These are phyloP conservation scores for Ophiognomonia clavigignenti-juglandacearum DNA, from an alignment of 2,329 filamentous ascomycete genomes.

Conservation along the genomic window DNA sequence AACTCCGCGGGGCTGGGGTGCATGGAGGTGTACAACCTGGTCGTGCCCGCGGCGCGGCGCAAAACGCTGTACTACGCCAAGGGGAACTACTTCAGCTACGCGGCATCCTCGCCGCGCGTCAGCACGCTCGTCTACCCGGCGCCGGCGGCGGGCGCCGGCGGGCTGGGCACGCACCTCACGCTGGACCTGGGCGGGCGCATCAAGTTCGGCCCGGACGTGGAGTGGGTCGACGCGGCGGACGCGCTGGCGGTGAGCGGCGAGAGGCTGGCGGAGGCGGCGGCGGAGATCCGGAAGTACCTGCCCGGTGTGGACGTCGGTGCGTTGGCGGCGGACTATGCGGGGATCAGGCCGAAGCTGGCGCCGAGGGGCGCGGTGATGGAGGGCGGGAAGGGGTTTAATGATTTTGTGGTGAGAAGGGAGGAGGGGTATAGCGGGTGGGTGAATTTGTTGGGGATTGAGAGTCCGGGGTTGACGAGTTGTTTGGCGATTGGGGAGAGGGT, in stretches of 20 bases:
- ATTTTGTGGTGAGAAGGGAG: conserved; percentile 78
- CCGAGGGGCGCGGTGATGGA: conserved; percentile 50
- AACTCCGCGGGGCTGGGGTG: conserved; percentile 84
- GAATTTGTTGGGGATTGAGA: conserved; percentile 89
- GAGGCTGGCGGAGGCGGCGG: conserved; percentile 61
- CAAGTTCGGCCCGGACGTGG: conserved; percentile 90
- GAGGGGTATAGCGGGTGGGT: conserved; percentile 78
- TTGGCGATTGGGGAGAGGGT: conserved; percentile 84
- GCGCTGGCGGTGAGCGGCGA: conserved; percentile 63
- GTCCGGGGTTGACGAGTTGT: conserved; percentile 81
- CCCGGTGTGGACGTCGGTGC: conserved; percentile 63
- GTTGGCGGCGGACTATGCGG: conserved; percentile 79
- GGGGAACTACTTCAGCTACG: conserved; percentile 91
- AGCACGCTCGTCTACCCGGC: conserved; percentile 81
- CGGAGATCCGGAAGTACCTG: conserved; percentile 74
- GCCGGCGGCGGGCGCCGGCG: conserved; percentile 73
- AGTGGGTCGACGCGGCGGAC: conserved; percentile 73
- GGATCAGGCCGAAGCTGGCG: conserved; percentile 81
- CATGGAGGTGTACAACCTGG: conserved; percentile 73
- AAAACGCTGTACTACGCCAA: conserved; percentile 76
- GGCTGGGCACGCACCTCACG: conserved; percentile 89
- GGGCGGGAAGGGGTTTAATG: conserved; percentile 66
- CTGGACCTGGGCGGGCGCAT: conserved; percentile 80
- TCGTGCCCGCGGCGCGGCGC: conserved; percentile 56
- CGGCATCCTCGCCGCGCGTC: conserved; percentile 56